These are phyloP conservation scores for Trypanosoma congolense DNA, from an alignment of 208 protist species.

Conservation along the genomic window DNA sequence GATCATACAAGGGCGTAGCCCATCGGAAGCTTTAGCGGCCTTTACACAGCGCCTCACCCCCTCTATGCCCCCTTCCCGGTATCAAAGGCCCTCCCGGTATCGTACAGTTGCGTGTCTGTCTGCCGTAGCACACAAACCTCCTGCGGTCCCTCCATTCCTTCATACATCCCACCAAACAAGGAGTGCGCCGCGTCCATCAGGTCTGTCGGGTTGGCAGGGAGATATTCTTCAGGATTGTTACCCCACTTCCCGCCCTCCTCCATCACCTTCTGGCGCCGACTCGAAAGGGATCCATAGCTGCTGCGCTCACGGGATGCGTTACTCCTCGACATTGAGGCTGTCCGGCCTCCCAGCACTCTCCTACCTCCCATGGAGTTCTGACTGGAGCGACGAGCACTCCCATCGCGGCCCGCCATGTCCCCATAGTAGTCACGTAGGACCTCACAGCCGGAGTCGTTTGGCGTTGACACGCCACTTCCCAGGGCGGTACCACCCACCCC, in stretches of 20 bases:
- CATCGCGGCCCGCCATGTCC: constrained; percentile 52
- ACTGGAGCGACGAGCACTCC: constrained; percentile 17
- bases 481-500: constrained; percentile 20
- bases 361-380: constrained; percentile 42
- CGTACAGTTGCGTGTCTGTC: not conserved
- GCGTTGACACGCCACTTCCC: not conserved
- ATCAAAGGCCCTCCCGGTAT: not conserved
- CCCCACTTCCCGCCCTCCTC: not conserved
- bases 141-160: not conserved
- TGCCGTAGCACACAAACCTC: not conserved
- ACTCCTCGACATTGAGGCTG: not conserved
- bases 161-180: too few relatives aligned
- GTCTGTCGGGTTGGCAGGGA: not conserved
- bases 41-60: too few relatives aligned
- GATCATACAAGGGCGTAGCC: too few relatives aligned
- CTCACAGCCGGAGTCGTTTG: constrained; percentile 24
- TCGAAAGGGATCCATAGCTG: not conserved
- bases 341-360: constrained; percentile 47
- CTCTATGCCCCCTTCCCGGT: not conserved
- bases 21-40: too few relatives aligned
- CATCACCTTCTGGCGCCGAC: not conserved
- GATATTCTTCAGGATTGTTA: not conserved
- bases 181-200: not conserved
- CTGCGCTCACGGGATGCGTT: not conserved
- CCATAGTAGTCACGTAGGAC: constrained; percentile 53